Evolutionary conservation across 2,329 filamentous ascomycete species (phyloP).

Genomic region (Zarea fungicola): DNA sequence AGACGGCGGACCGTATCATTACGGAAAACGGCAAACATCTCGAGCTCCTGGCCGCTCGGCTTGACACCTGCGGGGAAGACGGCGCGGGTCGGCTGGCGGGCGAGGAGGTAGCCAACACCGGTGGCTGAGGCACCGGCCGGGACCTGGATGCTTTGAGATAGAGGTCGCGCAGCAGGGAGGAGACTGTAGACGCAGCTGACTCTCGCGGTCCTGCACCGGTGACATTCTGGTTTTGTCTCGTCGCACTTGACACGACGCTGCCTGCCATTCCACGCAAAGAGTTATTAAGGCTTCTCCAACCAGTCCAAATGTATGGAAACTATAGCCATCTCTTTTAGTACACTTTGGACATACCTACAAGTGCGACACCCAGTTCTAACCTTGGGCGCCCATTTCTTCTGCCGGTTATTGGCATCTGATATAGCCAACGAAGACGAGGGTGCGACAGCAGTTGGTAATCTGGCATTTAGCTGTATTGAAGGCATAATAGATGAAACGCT

Average conservation of each 20-base stretch:
- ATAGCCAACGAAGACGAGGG: neutral
- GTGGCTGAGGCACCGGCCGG: slow-evolving; percentile 11
- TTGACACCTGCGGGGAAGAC: slow-evolving; percentile 2
- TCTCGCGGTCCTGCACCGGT: slow-evolving; percentile 17
- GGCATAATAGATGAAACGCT: no score
- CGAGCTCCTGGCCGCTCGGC: slow-evolving; percentile 10
- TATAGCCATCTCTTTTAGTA: neutral
- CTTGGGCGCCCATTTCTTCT: slow-evolving; percentile 12
- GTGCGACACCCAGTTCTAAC: slow-evolving; percentile 18
- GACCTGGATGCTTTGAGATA: slow-evolving; percentile 14
- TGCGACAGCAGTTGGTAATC: no score
- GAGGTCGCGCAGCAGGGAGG: neutral
- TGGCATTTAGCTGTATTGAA: no score
- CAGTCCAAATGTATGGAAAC: no score
- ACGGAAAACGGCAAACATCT: slow-evolving; percentile 15
- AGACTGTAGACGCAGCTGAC: neutral
- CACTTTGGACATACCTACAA: slow-evolving; percentile 14
- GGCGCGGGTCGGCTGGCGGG: neutral
- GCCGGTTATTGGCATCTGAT: neutral
- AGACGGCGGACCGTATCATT: slow-evolving; percentile 1
- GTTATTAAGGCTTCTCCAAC: no score
- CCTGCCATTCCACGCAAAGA: no score
- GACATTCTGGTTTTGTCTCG: slow-evolving; percentile 21
- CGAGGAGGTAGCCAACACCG: no score
- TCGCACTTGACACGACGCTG: slow-evolving; percentile 25